Evolutionary conservation across 805 yeast genomes (phyloP).

Genomic region (Cyberlindnera euphorbiae): DNA sequence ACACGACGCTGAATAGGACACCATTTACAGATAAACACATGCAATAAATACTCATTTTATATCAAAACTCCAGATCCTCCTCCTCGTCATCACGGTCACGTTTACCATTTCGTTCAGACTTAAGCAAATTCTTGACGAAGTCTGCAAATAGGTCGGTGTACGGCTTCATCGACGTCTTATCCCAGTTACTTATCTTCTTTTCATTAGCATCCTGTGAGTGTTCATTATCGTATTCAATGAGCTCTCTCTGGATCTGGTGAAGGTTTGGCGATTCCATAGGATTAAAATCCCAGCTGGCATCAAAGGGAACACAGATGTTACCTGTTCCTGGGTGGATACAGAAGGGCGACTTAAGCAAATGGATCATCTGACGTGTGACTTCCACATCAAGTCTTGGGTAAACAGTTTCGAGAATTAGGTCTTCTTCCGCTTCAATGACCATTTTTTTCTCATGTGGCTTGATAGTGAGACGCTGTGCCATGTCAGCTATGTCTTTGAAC

Average conservation of each 20-base stretch:
- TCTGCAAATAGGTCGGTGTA: slow-evolving; percentile 61
- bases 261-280: slow-evolving; percentile 81
- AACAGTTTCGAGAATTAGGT: slow-evolving; percentile 69
- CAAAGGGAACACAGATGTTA: slow-evolving; percentile 85
- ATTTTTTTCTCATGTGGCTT: slow-evolving; percentile 41
- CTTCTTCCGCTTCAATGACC: slow-evolving; percentile 71
- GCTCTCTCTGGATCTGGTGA: slow-evolving; percentile 55
- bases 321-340: slow-evolving; percentile 97
- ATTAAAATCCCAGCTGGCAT: slow-evolving; percentile 49
- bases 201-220: slow-evolving; percentile 13
- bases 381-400: slow-evolving; percentile 93
- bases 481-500: slow-evolving; percentile 71
- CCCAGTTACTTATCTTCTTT: slow-evolving; percentile 38
- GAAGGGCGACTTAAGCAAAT: slow-evolving; percentile 91
- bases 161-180: slow-evolving; percentile 65
- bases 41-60: no score
- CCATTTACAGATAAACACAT: no score
- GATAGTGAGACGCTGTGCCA: slow-evolving; percentile 35
- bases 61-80: slow-evolving; percentile 13
- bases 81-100: slow-evolving; percentile 35
- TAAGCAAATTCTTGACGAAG: slow-evolving; percentile 53
- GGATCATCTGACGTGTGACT: slow-evolving; percentile 85
- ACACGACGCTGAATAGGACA: slow-evolving; percentile 1
- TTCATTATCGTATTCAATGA: slow-evolving; percentile 43
- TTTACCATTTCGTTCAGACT: slow-evolving; percentile 45